Base-by-base conservation (phyloP, 1,284 basidiomycete genomes). In the Abortiporus biennis region DNA sequence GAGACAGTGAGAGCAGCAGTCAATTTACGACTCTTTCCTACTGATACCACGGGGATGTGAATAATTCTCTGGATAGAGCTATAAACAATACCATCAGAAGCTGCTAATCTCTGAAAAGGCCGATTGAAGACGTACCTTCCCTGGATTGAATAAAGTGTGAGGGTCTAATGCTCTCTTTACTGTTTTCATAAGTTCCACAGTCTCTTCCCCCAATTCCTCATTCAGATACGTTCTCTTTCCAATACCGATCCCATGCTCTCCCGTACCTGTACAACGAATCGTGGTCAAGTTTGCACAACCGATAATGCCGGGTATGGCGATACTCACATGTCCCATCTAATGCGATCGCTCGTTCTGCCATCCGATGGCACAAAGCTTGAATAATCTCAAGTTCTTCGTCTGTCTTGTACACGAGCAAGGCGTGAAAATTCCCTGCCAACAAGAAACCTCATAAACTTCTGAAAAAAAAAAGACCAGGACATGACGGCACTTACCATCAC, bases 181-280 rank as follows among this genome's bases (percentile, higher is more conserved):
- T 4, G 74, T 76, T 67, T 84, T 83, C 92, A 95, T 94, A 19
- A 94, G 62, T 44, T 78, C 74, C 11, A 93, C 85, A 0, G 92
- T 95, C 0, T 85, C 88, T 30, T 70, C 67, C 0, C 92, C 91
- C 0, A 95, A 72, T 58, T 94, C 92, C 44, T 80, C 72, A 27
- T 78, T 68, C 23, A 94, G 70, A 49, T 76, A 87, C 47, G 78
- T 72, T 48, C 75, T 78, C 68, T 92, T 92, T 11, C 87, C 89
- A n/a, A 92, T 66, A 0, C 91, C 91, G 6, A 94, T 87, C 1
- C 91, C 91, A 56, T 93, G 91, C 57, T 93, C 91, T 8, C 91
- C 90, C 0, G 83, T 85, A 54, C 80, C 76, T 81, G 43, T 4
- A n/a, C n/a, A n/a, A n/a, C 27, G 4, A n/a, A 29, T 20, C 9